A percentile compares a stretch with the other conserved stretches of the same genome.
Conservation (phyloP, 441 rosid species). For the Gossypium armourianum region DNA sequence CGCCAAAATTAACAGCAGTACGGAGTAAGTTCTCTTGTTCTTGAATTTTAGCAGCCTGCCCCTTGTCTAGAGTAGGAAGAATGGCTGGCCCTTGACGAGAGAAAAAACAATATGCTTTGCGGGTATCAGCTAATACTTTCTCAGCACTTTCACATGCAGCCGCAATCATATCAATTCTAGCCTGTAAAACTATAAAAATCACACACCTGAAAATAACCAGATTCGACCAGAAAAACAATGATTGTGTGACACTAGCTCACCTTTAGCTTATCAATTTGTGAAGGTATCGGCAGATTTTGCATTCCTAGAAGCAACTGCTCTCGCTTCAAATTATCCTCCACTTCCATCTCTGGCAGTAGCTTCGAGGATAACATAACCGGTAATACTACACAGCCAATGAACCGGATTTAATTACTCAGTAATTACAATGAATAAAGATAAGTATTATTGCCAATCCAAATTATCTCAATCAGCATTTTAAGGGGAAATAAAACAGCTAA, state of each 20-base stretch:
- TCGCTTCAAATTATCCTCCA: slow-evolving; percentile 62
- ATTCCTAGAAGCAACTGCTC: slow-evolving; percentile 81
- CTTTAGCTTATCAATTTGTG: slow-evolving; percentile 71
- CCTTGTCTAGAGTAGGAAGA: slow-evolving; percentile 78
- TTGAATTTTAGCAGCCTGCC: slow-evolving; percentile 75
- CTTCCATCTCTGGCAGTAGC: slow-evolving; percentile 85
- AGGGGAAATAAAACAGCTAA: neutral
- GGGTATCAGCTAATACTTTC: slow-evolving; percentile 68
- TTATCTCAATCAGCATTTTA: neutral
- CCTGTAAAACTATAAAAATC: slow-evolving; percentile 33
- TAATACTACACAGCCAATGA: slow-evolving; percentile 45
- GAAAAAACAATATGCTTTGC: slow-evolving; percentile 73
- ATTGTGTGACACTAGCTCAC: slow-evolving; percentile 21
- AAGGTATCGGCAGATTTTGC: slow-evolving; percentile 61
- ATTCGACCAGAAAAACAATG: neutral
- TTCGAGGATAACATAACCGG: slow-evolving; percentile 95
- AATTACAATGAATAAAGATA: neutral
- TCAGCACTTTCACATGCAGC: slow-evolving; percentile 93
- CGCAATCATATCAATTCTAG: slow-evolving; percentile 71
- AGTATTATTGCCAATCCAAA: neutral
- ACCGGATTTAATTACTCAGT: neutral
- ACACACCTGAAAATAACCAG: slow-evolving; percentile 5
- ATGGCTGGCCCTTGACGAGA: slow-evolving; percentile 71
- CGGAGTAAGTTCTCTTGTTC: slow-evolving; percentile 74
- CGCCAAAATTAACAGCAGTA: slow-evolving; percentile 71